Base-by-base conservation (phyloP, 2,329 filamentous ascomycete genomes). In the Neurospora sp. region DNA sequence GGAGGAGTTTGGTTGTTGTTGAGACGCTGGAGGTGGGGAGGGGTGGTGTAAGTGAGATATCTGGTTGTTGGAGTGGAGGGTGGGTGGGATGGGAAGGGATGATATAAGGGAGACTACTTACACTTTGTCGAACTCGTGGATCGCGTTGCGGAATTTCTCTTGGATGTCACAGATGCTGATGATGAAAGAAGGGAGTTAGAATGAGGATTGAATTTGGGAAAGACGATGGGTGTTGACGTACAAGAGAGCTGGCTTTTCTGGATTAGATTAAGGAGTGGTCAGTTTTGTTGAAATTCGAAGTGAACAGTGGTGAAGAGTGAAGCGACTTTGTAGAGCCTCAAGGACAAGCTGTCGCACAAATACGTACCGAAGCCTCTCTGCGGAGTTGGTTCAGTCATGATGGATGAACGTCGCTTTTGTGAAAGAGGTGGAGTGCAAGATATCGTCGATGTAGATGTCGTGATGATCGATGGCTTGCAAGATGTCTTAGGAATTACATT, bases 91-190 rank as follows among this genome's bases (percentile, higher is more conserved):
- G 36, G 68, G 67, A 46, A 36, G 36, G 68, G 46, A 13, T 66
- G 68, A 39, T 2, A 7, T 17, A 17, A 40, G 39, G 36, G 58
- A 36, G 43, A 78, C 28, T 28, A 28, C 83, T 71, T 84, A 92
- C 89, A 97, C 86, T 78, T 91, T 93, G 73, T 92, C 87, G 78
- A 94, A 97, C 78, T 96, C 90, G 81, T 90, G 87, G 76, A 98
- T 97, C 70, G 90, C 90, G 9, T 84, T 84, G 72, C 93, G 88
- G 82, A 98, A 98, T 80, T 93, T 96, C 75, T 97, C 95, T 82
- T 98, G 95, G 73, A 98, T 85, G 78, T 98, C 95, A 82, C 95
- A 98, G 78, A 98, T 88, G 77, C 94, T 97, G 69, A n/a, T 38
- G 38, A 39, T 70, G 38, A 17, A 15, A 33, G 36, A 28, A 23